Base-by-base conservation (phyloP, 768 basidiomycete genomes). In the Boletus bicolor region DNA sequence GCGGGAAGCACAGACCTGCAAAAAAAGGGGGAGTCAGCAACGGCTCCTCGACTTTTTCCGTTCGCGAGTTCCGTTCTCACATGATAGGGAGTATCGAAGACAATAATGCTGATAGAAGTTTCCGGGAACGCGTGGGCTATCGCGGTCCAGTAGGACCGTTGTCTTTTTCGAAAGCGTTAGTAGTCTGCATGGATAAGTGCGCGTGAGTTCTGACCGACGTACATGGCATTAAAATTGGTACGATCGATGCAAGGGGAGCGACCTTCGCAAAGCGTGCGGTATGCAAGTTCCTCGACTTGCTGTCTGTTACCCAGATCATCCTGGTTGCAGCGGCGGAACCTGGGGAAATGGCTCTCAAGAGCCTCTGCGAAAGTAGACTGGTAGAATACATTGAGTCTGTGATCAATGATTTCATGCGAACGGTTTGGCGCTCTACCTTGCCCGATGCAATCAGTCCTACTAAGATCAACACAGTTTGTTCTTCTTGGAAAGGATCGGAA, bases 221-320 rank as follows among this genome's bases (percentile, higher is more conserved):
- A 90, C 88, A 66, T 65, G 52, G 77, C 75, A 67, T 91, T 81
- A 60, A 91, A 79, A 72, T 92, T 91, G 26, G 87, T 87, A 57
- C 90, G 80, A 66, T 91, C 91, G 43, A 91, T 80, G 68, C 86
- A 89, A 15, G 86, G 85, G n/a, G 87, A 91, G 46, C 75, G 68
- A n/a, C 87, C 87, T 58, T 77, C 69, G 44, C 63, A 59, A 49
- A 91, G 76, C 7, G 77, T 75, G 24, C 72, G 60, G 55, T 82
- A 72, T 6, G 82, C 85, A 37, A 84, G 70, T 9, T 72, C 67
- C 66, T 91, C 90, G 0, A 91, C 90, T n/a, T 62, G 70, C 12
- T 77, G 77, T 61, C 90, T 78, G 62, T 77, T 76, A 17, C 89
- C 91, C 42, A 93, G 77, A 51, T 91, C 86, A 64, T 93, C 91